Evolutionary conservation across 306 rosid species (phyloP).

Genomic region (Quercus dentata): DNA sequence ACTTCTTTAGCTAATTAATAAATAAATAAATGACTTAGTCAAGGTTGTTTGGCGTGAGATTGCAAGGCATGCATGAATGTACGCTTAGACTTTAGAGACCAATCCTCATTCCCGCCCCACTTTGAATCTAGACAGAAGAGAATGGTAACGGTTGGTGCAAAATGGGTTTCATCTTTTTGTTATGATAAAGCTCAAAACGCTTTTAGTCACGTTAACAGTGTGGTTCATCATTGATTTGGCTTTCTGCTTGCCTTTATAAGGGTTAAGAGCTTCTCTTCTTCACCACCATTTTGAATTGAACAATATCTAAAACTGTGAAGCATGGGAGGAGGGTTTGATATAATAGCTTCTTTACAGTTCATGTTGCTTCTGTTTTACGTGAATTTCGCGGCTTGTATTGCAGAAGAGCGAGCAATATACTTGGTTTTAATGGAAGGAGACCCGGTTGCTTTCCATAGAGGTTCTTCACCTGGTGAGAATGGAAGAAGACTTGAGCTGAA

Average conservation of each 20-base stretch:
- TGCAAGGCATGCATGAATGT: constrained; percentile 15
- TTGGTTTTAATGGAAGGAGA: constrained; percentile 67
- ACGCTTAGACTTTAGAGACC: background rate
- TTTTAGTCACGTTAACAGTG: constrained; percentile 9
- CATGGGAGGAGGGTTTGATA: constrained; percentile 11
- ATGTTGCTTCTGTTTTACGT: constrained; percentile 6
- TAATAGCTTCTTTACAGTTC: background rate
- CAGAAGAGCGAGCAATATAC: constrained; percentile 56
- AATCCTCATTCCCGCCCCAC: background rate
- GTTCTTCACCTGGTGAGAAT: constrained; percentile 9
- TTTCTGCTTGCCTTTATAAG: constrained; percentile 2
- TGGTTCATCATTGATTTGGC: background rate
- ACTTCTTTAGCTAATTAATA: too few species aligned
- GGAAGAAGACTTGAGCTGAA: constrained; percentile 16
- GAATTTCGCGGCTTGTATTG: constrained; percentile 16
- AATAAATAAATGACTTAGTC: background rate
- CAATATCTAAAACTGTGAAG: background rate
- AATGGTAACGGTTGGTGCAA: constrained; percentile 13
- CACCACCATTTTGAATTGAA: background rate
- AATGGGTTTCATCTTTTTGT: too few species aligned
- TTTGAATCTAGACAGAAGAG: background rate
- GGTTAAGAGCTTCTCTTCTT: background rate
- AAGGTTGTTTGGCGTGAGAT: constrained; percentile 17
- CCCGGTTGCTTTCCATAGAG: constrained; percentile 41
- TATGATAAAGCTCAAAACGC: background rate